phyloP scores from a whole-genome alignment of 768 basidiomycete species.

The Termitomyces sp. region DNA sequence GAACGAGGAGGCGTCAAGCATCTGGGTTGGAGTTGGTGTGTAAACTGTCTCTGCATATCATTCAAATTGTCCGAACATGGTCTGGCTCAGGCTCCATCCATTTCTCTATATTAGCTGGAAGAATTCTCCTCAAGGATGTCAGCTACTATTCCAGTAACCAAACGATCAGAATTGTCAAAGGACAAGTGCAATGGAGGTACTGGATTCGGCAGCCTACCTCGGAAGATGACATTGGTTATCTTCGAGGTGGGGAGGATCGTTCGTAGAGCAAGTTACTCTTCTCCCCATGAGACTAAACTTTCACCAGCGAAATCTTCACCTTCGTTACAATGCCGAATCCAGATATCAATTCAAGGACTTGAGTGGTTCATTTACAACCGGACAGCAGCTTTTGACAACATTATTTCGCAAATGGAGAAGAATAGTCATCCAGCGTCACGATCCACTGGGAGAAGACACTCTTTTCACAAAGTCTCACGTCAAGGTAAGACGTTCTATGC shows the following conservation, averaged over 20 bases:
- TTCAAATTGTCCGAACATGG: neutral
- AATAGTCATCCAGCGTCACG: slow-evolving; percentile 33
- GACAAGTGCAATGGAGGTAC: slow-evolving; percentile 88
- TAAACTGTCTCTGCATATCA: slow-evolving; percentile 14
- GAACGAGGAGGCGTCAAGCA: slow-evolving; percentile 71
- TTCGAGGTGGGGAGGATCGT: slow-evolving; percentile 53
- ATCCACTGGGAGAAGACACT: slow-evolving; percentile 33
- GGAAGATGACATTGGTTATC: slow-evolving; percentile 61
- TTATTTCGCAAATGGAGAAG: slow-evolving; percentile 70
- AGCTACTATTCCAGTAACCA: slow-evolving; percentile 92
- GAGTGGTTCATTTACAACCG: slow-evolving; percentile 94
- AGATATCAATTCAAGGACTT: slow-evolving; percentile 75
- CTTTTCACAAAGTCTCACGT: slow-evolving; percentile 35
- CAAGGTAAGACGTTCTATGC: slow-evolving; percentile 28
- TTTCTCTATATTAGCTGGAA: slow-evolving; percentile 82
- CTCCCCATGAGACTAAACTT: slow-evolving; percentile 2
- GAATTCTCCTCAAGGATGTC: slow-evolving; percentile 85
- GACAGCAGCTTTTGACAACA: slow-evolving; percentile 84
- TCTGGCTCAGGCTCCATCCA: slow-evolving; percentile 73
- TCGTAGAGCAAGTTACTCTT: slow-evolving; percentile 17
- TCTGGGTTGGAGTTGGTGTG: slow-evolving; percentile 81
- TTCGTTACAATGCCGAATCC: slow-evolving; percentile 72
- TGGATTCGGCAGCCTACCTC: slow-evolving; percentile 82
- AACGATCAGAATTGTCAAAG: slow-evolving; percentile 79
- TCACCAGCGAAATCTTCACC: slow-evolving; percentile 27